Evolutionary conservation across 1,284 basidiomycete genomes (phyloP).

Genomic region (Ustilago sp.): DNA sequence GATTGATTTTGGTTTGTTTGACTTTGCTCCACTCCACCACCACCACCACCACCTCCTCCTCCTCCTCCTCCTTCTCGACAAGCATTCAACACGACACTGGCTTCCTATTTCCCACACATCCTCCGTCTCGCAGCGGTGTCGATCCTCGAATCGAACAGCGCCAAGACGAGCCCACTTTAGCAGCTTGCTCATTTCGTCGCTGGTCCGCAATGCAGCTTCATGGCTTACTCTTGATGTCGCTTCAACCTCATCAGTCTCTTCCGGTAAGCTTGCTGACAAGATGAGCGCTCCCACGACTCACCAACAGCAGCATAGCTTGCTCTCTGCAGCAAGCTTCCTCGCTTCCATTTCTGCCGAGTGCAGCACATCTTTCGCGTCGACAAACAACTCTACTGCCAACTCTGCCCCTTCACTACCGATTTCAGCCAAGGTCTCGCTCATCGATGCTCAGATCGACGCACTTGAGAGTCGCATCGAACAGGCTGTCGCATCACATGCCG

Average conservation of each 20-base stretch:
- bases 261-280: constrained; percentile 5
- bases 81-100: neutral
- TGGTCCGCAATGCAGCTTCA: constrained; percentile 17
- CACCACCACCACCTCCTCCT: no score
- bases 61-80: neutral
- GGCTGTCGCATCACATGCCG: constrained; percentile 28
- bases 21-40: neutral
- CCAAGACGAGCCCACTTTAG: neutral
- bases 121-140: neutral
- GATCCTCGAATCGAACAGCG: neutral
- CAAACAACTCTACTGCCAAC: constrained; percentile 9
- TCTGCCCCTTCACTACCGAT: constrained; percentile 41
- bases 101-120: neutral
- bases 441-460: constrained; percentile 53
- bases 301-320: constrained; percentile 20
- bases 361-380: constrained; percentile 26
- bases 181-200: neutral
- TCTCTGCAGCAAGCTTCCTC: constrained; percentile 46
- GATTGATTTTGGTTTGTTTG: constrained; percentile 3
- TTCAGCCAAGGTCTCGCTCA: constrained; percentile 49
- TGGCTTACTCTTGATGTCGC: neutral
- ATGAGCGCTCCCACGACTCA: constrained; percentile 24
- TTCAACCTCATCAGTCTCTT: neutral
- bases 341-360: constrained; percentile 46
- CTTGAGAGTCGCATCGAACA: constrained; percentile 32